Evolutionary conservation across 495 filamentous ascomycete genomes (phyloP), one percentile per base, ranked within the genome.

Genomic region (Aeminium ludgeri): DNA sequence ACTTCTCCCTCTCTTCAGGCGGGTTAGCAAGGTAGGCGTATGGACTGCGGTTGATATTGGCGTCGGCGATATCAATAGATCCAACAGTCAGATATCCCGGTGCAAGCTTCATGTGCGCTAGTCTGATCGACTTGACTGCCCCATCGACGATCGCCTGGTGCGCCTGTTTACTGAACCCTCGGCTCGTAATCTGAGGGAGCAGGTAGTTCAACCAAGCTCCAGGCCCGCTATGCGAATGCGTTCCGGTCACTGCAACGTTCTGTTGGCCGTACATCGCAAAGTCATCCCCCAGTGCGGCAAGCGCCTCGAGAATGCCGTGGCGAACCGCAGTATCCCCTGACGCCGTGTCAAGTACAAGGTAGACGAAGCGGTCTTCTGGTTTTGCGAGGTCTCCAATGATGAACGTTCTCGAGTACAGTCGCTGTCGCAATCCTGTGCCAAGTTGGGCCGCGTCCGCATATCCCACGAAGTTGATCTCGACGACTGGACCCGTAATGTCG

Each of bases 171-270:
- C 92, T 72, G 48, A 97, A 95, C 0, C 87, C 87, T 43, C 73
- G 72, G 52, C 80, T 86, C 0, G 87, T 92, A 50, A 97, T 82
- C 57, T 95, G 89, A 8, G 89, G 87, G 16, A 97, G 66, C 4
- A 97, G 69, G 56, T 97, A 97, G 56, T 97, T 97, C 46, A 92
- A 67, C 86, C 86, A 97, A 16, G 82, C 87, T 2, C 78, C 87
- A 11, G 87, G 86, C 0, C 86, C 87, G 10, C 86, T 80, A 59
- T 97, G 87, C 7, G 82, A 87, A 59, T 97, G 87, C 2, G 89
- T 95, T 15, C 89, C 87, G 2, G 82, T 91, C 12, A 97, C 68
- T 27, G 87, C 87, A 28, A 97, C 59, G 59, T 95, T 97, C 43
- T 78, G 71, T 43, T 85, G 76, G 34, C 70, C 73, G 56, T 95